Evolutionary conservation across 2,329 filamentous ascomycete genomes (phyloP).

Genomic region (Lasiodiplodia sp.): DNA sequence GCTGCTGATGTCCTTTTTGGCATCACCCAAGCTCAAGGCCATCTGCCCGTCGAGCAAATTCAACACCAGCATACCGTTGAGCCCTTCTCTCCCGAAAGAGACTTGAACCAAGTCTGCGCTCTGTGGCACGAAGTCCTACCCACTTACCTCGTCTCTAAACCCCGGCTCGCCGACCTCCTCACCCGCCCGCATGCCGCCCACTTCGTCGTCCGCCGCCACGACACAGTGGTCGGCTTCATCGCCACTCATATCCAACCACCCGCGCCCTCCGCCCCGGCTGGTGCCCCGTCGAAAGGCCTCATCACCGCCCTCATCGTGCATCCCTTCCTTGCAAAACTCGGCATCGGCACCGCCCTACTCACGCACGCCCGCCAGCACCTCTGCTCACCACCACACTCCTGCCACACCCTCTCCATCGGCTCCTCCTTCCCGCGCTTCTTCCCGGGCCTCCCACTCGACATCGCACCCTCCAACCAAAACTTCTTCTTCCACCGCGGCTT

Average conservation of each 20-base stretch:
- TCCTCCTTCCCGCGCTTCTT: constrained; percentile 25
- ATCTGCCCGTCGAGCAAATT: constrained; percentile 8
- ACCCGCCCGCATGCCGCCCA: not conserved
- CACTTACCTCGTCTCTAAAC: not conserved
- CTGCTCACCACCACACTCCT: not conserved
- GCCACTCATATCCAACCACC: constrained; percentile 9
- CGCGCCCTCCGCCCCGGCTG: not conserved
- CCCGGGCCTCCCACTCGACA: constrained; percentile 9
- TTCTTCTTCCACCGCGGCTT: constrained; percentile 18
- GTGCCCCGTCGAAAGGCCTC: not conserved
- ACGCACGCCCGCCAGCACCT: not conserved
- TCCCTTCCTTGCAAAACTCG: not conserved
- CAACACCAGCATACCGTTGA: not conserved
- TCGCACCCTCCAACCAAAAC: not conserved
- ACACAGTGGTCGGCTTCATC: constrained; percentile 6
- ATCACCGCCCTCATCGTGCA: constrained; percentile 7
- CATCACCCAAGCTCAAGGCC: not conserved
- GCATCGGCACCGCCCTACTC: constrained; percentile 9
- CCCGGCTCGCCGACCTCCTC: not conserved
- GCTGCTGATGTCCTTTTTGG: constrained; percentile 17
- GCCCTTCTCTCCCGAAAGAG: not conserved
- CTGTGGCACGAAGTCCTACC: constrained; percentile 19
- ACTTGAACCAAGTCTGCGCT: not conserved
- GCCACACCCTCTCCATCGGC: constrained; percentile 9
- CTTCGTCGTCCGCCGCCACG: not conserved